phyloP scores from a whole-genome alignment of 805 yeast genomes.

The Saturnispora bothae region DNA sequence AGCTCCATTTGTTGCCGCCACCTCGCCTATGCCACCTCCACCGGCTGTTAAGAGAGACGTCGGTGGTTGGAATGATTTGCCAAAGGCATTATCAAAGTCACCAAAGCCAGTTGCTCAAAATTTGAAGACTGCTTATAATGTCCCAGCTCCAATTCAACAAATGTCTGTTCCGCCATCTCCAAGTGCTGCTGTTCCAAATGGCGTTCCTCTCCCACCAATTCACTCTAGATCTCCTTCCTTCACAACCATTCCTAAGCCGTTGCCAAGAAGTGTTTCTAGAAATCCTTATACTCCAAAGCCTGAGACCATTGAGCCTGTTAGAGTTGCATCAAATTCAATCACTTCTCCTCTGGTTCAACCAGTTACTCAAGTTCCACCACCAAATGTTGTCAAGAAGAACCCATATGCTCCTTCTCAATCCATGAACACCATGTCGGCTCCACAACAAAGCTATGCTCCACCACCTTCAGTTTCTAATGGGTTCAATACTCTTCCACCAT shows the following conservation, averaged over 20 bases:
- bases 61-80: slow-evolving; percentile 68
- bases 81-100: slow-evolving; percentile 30
- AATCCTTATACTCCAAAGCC: slow-evolving; percentile 31
- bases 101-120: slow-evolving; percentile 17
- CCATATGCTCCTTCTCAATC: slow-evolving; percentile 22
- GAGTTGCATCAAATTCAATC: slow-evolving; percentile 9
- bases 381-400: slow-evolving; percentile 18
- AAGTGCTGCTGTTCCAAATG: slow-evolving; percentile 13
- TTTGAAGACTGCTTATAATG: slow-evolving; percentile 14
- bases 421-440: no score
- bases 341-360: slow-evolving; percentile 17
- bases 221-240: slow-evolving; percentile 23
- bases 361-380: slow-evolving; percentile 11
- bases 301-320: slow-evolving; percentile 17
- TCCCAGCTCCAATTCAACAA: background rate
- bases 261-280: slow-evolving; percentile 7
- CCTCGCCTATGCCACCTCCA: slow-evolving; percentile 22
- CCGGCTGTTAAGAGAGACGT: slow-evolving; percentile 33
- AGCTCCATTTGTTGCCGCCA: slow-evolving; percentile 1
- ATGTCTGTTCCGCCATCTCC: background rate
- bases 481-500: background rate
- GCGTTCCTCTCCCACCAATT: slow-evolving; percentile 25
- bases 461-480: slow-evolving; percentile 3
- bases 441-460: no score
- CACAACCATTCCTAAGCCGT: slow-evolving; percentile 2